phyloP scores from a whole-genome alignment of 345 rosid species.

The Cardamine occulta region DNA sequence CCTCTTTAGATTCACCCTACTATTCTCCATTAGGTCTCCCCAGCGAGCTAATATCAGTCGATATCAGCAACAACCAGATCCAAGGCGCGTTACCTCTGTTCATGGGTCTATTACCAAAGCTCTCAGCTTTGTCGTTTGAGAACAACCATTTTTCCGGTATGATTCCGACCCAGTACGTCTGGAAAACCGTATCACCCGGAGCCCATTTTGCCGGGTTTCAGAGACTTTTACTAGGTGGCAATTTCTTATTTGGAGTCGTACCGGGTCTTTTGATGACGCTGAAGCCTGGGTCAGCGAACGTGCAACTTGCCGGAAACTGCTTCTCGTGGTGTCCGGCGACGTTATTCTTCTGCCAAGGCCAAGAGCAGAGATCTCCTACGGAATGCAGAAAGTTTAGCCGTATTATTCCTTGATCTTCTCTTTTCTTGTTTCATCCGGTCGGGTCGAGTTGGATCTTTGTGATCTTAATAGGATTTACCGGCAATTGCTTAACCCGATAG shows the following conservation, averaged over 20 bases:
- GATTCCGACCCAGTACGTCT: conserved; percentile 66
- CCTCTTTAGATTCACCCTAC: conserved; percentile 58
- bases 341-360: conserved; percentile 78
- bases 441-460: neutral
- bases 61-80: conserved; percentile 58
- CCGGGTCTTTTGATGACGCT: conserved; percentile 66
- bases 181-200: conserved; percentile 51
- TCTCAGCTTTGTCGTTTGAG: conserved; percentile 59
- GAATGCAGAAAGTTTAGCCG: conserved; percentile 66
- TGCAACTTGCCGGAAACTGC: conserved; percentile 71
- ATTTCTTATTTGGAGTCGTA: conserved; percentile 75
- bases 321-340: conserved; percentile 68
- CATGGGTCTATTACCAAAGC: conserved; percentile 53
- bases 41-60: conserved; percentile 62
- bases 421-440: neutral
- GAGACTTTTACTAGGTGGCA: conserved; percentile 84
- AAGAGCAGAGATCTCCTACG: conserved; percentile 61
- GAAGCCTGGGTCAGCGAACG: conserved; percentile 61
- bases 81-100: conserved; percentile 53
- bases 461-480: neutral
- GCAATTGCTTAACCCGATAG: neutral
- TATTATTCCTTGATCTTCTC: conserved; percentile 31
- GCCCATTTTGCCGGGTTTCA: conserved; percentile 56
- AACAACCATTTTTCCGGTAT: conserved; percentile 57
- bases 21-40: conserved; percentile 30